Conservation (phyloP, 495 filamentous ascomycete species). For the Niebla homalea region DNA sequence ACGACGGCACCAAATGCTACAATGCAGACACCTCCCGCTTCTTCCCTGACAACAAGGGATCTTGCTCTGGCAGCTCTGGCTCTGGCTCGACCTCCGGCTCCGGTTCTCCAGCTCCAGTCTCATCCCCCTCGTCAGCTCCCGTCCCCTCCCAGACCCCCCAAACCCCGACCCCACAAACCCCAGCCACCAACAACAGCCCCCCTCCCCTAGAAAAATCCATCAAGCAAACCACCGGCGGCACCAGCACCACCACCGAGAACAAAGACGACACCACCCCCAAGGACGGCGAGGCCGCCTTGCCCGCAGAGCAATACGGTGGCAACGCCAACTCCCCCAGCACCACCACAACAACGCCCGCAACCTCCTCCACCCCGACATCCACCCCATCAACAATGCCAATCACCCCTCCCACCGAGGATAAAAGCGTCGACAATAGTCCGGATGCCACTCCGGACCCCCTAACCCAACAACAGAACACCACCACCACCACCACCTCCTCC, state of each 20-base stretch:
- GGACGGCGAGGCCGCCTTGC: background rate
- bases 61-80: constrained; percentile 2
- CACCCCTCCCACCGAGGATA: background rate
- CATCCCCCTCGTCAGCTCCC: background rate
- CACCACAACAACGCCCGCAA: background rate
- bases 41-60: background rate
- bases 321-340: background rate
- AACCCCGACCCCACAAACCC: background rate
- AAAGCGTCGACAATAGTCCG: background rate
- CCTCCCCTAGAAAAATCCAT: background rate
- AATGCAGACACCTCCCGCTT: background rate
- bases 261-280: background rate
- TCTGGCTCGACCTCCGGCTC: background rate
- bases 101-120: background rate
- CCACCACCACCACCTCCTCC: background rate
- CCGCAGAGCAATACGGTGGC: background rate
- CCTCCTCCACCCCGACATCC: background rate
- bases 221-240: background rate
- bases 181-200: background rate
- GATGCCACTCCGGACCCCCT: background rate
- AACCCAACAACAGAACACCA: background rate
- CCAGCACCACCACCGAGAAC: background rate
- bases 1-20: background rate
- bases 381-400: background rate
- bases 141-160: background rate